phyloP scores from a whole-genome alignment of 768 basidiomycete species.

The Lactarius quietus region DNA sequence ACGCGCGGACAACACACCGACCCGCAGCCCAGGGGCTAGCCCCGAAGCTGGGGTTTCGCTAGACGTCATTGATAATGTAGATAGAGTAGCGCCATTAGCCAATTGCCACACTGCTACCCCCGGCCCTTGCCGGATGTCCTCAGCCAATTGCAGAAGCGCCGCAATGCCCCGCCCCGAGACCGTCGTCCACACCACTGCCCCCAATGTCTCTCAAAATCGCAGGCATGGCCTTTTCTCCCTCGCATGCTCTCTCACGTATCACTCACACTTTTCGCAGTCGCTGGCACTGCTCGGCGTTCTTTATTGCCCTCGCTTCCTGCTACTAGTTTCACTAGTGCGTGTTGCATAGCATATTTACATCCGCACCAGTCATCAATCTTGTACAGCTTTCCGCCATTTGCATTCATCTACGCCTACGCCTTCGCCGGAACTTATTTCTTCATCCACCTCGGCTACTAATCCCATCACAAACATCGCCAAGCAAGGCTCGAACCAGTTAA shows the following conservation, averaged over 20 bases:
- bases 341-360: not conserved
- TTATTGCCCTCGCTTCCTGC: constrained; percentile 6
- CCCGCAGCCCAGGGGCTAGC: constrained; percentile 16
- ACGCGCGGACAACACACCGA: constrained; percentile 3
- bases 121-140: not conserved
- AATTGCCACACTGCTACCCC: not conserved
- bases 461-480: constrained; percentile 73
- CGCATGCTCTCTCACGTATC: not conserved
- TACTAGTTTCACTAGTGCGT: constrained; percentile 10
- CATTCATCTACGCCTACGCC: constrained; percentile 48
- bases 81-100: constrained; percentile 15
- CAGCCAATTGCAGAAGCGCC: not conserved
- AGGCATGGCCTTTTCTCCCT: constrained; percentile 1
- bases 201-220: constrained; percentile 10
- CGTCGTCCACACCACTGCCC: not conserved
- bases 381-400: constrained; percentile 49
- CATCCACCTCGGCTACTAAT: constrained; percentile 42
- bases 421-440: constrained; percentile 40
- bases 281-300: constrained; percentile 13
- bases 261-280: constrained; percentile 12
- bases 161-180: not conserved
- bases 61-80: constrained; percentile 21
- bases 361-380: not conserved
- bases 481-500: constrained; percentile 76
- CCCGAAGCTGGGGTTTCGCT: not conserved